Conservation (phyloP, 805 yeast genomes). For the Debaryomyces castellii region DNA sequence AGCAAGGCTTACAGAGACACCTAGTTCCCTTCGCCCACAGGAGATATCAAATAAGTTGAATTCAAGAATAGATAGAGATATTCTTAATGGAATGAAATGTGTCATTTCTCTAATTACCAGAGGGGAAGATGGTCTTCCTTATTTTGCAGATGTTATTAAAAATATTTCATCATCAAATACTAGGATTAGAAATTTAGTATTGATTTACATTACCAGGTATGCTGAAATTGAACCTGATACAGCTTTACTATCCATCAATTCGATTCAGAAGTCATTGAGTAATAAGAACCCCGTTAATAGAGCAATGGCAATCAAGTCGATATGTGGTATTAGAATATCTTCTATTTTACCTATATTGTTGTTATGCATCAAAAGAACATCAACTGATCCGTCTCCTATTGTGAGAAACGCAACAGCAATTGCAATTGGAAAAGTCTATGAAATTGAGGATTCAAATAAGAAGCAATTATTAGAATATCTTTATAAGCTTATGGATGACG, state of each 20-base stretch:
- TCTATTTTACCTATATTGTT: conserved; percentile 78
- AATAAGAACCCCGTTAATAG: conserved; percentile 71
- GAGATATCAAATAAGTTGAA: conserved; percentile 67
- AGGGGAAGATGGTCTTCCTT: conserved; percentile 41
- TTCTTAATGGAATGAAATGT: conserved; percentile 41
- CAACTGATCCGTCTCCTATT: conserved; percentile 67
- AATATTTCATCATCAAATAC: conserved; percentile 68
- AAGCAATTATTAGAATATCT: conserved; percentile 53
- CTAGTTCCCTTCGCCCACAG: conserved; percentile 55
- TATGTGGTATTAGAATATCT: conserved; percentile 80
- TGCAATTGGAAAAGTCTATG: conserved; percentile 61
- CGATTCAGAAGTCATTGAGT: conserved; percentile 78
- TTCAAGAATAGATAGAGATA: conserved; percentile 62
- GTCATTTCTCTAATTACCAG: conserved; percentile 38
- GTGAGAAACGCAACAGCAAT: conserved; percentile 82
- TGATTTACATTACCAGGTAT: conserved; percentile 68
- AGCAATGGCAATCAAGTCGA: conserved; percentile 71
- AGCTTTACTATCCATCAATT: conserved; percentile 86
- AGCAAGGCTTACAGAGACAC: conserved; percentile 61
- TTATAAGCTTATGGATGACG: conserved; percentile 58
- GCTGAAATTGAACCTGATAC: conserved; percentile 86
- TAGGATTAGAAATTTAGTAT: conserved; percentile 72
- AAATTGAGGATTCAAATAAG: conserved; percentile 38
- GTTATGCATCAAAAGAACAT: conserved; percentile 67
- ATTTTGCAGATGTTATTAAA: conserved; percentile 86